Base-by-base conservation (phyloP, 2,329 filamentous ascomycete genomes). In the Beauveria sp. region DNA sequence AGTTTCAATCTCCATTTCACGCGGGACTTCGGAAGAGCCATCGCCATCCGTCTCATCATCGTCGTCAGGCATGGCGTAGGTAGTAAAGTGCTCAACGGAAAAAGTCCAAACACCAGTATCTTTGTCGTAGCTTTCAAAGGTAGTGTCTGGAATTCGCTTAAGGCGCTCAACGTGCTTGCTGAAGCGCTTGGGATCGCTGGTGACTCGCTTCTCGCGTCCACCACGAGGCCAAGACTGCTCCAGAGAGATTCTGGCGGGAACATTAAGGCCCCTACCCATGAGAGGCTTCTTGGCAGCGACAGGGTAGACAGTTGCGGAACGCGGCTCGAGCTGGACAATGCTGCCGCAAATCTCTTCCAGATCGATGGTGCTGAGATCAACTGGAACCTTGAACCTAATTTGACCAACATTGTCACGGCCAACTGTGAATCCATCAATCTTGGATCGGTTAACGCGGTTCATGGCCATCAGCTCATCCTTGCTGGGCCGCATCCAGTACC, bases 11-110 rank as follows among this genome's bases (percentile, higher is more conserved):
- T 70, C 69, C 63, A 68, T 69, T 38, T 79, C 63, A 9, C 22
- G 54, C 34, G 63, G 45, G 34, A 64, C 42, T n/a, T 69, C 64
- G 42, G 65, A 38, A 38, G 34, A 38, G 12, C 12, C 65, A 51
- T 88, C 81, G 34, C 12, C 65, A 52, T 88, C 81, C 8, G 84
- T 54, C 42, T 61, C 59, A 7, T 61, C 56, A 9, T 59, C 56
- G 31, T 91, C 88, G 50, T 92, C 90, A 58, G 87, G 84, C 60
- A 98, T 81, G 46, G 90, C 93, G 71, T 99, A 99, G 1, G 92
- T 96, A 1, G 93, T 98, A 74, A 96, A 99, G 74, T 99, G 95
- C 69, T 93, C 87, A n/a, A 99, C 95, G 10, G 81, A 86, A 77
- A 99, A 99, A 16, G 85, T 84, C 96, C 96, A 99, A 52, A 90